Evolutionary conservation across 2,329 filamentous ascomycete genomes (phyloP), one percentile per base, ranked within the genome.

Genomic region (Periglandula ipomoeae): DNA sequence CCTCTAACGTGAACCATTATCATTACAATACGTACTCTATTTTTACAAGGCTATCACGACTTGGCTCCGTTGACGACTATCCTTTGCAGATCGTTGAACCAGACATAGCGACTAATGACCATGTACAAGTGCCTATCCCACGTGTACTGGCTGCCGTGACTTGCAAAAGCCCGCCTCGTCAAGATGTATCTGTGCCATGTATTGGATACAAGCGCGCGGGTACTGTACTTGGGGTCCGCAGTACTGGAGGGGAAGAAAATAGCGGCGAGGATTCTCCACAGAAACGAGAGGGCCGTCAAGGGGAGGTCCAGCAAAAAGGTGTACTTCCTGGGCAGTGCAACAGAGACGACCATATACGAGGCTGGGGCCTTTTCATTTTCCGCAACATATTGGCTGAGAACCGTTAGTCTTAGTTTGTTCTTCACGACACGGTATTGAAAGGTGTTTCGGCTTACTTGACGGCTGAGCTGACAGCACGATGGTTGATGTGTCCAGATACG

Each of bases 111-210:
- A 52, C 65, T 68, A 8, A 67, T 42, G 1, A 69, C 49, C 60
- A 69, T 58, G 53, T 70, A 70, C 49, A 70, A 35, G 35, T 65
- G 58, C 15, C 67, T 58, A 48, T 70, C 67, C 65, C 66, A 69
- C 1, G 65, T 65, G 47, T 69, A 69, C 54, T 70, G 67, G 47
- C 62, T 67, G 30, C 52, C 52, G 50, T 70, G 66, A 41, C 62
- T 61, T 19, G 61, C 57, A 51, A 70, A 69, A 1, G 67, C 66
- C 9, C 55, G 40, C n/a, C 67, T 56, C 5, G 65, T 66, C 48
- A 59, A 53, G 27, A 58, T 52, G 52, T 70, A 70, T 13, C 59
- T 59, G 8, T 53, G 50, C 65, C 64, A 68, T 1, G 64, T 60
- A 44, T 62, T 70, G 27, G 65, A 64, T 2, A 68, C 37, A 13